Evolutionary conservation across 2,329 filamentous ascomycete genomes (phyloP).

Genomic region (Xylariomycetidae sp.): DNA sequence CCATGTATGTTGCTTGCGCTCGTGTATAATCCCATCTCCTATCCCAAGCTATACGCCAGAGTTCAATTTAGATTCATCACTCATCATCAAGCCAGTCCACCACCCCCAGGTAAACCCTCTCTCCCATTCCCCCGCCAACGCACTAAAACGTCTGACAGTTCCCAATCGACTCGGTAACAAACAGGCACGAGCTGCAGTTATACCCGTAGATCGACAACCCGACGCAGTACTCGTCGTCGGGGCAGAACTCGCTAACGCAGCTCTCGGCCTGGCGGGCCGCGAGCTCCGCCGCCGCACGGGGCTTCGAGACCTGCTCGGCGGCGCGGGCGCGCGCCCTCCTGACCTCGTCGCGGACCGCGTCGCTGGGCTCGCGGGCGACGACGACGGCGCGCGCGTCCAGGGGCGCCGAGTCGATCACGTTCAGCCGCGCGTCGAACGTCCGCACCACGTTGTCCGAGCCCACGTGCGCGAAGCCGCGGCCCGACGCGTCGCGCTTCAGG

Average conservation of each 20-base stretch:
- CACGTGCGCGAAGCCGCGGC: slow-evolving; percentile 15
- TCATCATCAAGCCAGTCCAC: too few relatives aligned
- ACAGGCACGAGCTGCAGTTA: slow-evolving; percentile 5
- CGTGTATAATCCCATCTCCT: too few relatives aligned
- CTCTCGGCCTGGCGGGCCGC: slow-evolving; percentile 9
- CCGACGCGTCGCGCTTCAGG: slow-evolving; percentile 13
- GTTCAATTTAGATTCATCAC: too few relatives aligned
- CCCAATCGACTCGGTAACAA: slow-evolving; percentile 2
- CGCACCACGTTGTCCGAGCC: slow-evolving; percentile 18
- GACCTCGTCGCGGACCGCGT: slow-evolving; percentile 11
- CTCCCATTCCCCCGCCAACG: too few relatives aligned
- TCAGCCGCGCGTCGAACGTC: slow-evolving; percentile 13
- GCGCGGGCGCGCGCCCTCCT: slow-evolving; percentile 8
- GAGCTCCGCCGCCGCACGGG: slow-evolving; percentile 6
- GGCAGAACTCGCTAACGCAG: slow-evolving; percentile 16
- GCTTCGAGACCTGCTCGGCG: slow-evolving; percentile 10
- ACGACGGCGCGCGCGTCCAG: slow-evolving; percentile 6
- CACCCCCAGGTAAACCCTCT: too few relatives aligned
- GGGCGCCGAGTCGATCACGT: slow-evolving; percentile 14
- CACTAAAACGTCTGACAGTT: slow-evolving; percentile 6
- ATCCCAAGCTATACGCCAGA: too few relatives aligned
- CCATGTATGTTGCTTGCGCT: too few relatives aligned
- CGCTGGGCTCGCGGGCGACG: slow-evolving; percentile 7
- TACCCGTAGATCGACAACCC: slow-evolving; percentile 12
- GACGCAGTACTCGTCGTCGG: slow-evolving; percentile 13